Base-by-base conservation (phyloP, 192 early-diverging fungal species). In the Podila clonocystis region DNA sequence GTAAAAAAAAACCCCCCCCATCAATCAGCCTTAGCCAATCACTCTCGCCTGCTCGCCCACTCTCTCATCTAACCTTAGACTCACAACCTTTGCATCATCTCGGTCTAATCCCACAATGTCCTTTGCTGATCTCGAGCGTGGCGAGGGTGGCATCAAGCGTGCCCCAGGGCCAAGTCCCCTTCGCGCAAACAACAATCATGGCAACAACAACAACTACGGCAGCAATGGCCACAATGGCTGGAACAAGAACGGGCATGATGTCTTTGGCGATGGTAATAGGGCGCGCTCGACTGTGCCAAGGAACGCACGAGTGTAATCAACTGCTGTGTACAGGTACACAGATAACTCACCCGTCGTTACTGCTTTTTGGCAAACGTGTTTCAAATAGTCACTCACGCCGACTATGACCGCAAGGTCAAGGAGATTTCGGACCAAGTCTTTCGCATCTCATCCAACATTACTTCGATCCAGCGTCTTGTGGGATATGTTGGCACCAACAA, bases 341-440 rank as follows among this genome's bases (percentile, higher is more conserved):
- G 8, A 55, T 67, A 30, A 57, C 31, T 34, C 52, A 19, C 58
- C 5, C 24, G 20, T 41, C 34, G 4, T 19, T 15, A 36, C 22
- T 24, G 24, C 5, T 45, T 26, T 12, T 60, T 34, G 48, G 20
- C 6, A 26, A 24, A 24, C 9, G 8, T 58, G 26, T 59, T 31
- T 41, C 58, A 45, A 45, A 45, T 67, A 68, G 66, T 67, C 49
- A 55, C 31, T 28, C 49, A 52, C 36, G 49, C 65, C 22, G 71
- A 70, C 30, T 71, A 65, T 31, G 22, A 69, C 19, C 28, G 66
- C 9, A 80, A 69, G 62, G 58, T 69, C 34, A 66, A 94, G 34
- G 86, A 89, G 55, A 87, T 95, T 9, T 96, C 95, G 9, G 92
- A 95, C 63, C 88, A 93, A 72, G 87, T 98, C 45, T 97, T 97